A percentile compares a stretch with the other conserved stretches of the same genome.
phyloP scores from a whole-genome alignment of 2,329 filamentous ascomycete genomes.

The Thielaviopsis musarum region DNA sequence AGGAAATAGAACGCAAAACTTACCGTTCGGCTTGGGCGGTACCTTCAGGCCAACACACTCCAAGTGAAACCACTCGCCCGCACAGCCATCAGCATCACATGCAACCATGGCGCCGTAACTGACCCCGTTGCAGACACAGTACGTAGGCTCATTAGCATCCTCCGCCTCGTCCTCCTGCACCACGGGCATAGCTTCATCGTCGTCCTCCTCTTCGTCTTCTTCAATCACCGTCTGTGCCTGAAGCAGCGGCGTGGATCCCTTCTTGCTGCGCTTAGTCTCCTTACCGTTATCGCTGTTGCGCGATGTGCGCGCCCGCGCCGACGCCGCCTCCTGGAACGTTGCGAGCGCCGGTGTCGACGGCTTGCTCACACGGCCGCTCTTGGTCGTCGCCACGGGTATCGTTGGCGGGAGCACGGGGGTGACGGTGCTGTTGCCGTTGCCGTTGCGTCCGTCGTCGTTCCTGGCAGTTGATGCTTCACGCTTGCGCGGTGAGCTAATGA shows the following conservation, averaged over 20 bases:
- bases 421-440: constrained; percentile 14
- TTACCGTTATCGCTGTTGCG: constrained; percentile 23
- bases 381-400: constrained; percentile 37
- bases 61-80: constrained; percentile 69
- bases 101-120: constrained; percentile 78
- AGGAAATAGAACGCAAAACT: constrained; percentile 21
- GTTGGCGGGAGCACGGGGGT: constrained; percentile 27
- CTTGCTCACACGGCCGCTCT: constrained; percentile 49
- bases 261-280: constrained; percentile 10
- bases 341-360: constrained; percentile 46
- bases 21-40: constrained; percentile 60
- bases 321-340: constrained; percentile 38
- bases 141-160: constrained; percentile 54
- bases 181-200: constrained; percentile 18
- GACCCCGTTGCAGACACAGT: constrained; percentile 66
- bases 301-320: constrained; percentile 32
- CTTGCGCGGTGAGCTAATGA: constrained; percentile 6
- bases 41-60: constrained; percentile 66
- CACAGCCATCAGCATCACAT: constrained; percentile 57
- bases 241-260: constrained; percentile 6
- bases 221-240: constrained; percentile 2
- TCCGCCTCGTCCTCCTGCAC: constrained; percentile 32
- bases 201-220: constrained; percentile 17
- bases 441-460: constrained; percentile 11
- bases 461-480: constrained; percentile 3